A percentile compares a stretch with the other conserved stretches of the same genome.
These are phyloP conservation scores for Plectosphaerella sp. DNA, from an alignment of 2,329 filamentous ascomycete genomes.

Conservation along the genomic window DNA sequence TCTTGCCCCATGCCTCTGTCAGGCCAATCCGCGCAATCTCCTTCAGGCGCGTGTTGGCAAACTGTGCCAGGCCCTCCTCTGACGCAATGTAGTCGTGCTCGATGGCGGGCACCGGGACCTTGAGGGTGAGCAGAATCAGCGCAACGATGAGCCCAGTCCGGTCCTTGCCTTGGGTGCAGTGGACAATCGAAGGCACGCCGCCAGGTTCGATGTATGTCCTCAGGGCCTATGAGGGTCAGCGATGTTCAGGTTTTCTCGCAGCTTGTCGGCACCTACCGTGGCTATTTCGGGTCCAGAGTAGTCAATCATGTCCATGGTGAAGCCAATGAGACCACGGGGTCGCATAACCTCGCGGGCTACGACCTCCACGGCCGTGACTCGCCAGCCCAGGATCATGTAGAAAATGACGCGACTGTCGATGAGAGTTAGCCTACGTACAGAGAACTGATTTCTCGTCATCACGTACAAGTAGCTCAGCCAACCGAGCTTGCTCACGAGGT, in stretches of 20 bases:
- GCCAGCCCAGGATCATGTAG: constrained; percentile 62
- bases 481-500: constrained; percentile 62
- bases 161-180: constrained; percentile 90
- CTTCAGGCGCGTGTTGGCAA: constrained; percentile 57
- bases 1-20: constrained; percentile 66
- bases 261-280: constrained; percentile 20
- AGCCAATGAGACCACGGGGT: constrained; percentile 64
- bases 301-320: constrained; percentile 67
- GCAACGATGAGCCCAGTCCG: constrained; percentile 70
- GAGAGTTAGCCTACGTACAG: background rate
- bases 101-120: constrained; percentile 54
- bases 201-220: constrained; percentile 38
- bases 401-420: constrained; percentile 51
- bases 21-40: constrained; percentile 71
- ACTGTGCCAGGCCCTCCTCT: constrained; percentile 50
- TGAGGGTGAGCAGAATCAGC: constrained; percentile 61
- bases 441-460: background rate
- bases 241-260: too few relatives aligned
- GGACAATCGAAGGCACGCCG: constrained; percentile 63
- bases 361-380: constrained; percentile 64
- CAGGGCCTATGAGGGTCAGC: constrained; percentile 33
- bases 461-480: constrained; percentile 61
- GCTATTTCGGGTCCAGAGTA: constrained; percentile 60
- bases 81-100: constrained; percentile 69
- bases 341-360: constrained; percentile 68